These are phyloP conservation scores for Myxozyma sirexii DNA, from an alignment of 805 yeast species.

Conservation along the genomic window DNA sequence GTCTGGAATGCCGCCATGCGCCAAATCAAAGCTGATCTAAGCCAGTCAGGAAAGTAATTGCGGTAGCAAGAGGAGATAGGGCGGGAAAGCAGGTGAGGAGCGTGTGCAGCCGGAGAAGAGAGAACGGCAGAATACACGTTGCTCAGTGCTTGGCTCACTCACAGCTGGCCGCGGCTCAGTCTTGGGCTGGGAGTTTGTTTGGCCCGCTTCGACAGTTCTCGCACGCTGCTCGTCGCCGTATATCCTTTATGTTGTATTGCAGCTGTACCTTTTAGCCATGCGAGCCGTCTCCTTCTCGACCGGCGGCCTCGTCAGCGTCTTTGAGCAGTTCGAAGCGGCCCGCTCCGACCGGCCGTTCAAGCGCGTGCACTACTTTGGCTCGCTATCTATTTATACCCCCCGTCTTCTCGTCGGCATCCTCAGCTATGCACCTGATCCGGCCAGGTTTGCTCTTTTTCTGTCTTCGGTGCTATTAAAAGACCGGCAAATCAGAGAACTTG, in stretches of 20 bases:
- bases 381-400: neutral
- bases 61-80: neutral
- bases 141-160: no score
- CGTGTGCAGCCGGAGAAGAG: no score
- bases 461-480: neutral
- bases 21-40: neutral
- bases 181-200: neutral
- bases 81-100: neutral
- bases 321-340: neutral
- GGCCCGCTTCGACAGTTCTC: no score
- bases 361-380: neutral
- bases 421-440: neutral
- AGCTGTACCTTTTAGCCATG: neutral
- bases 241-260: neutral
- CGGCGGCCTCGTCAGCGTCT: neutral
- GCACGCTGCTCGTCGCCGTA: neutral
- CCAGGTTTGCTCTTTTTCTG: neutral
- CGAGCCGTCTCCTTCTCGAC: neutral
- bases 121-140: no score
- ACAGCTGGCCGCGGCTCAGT: no score
- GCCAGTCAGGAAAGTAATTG: neutral
- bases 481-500: neutral
- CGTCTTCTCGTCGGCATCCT: neutral
- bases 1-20: slow-evolving; percentile 24
- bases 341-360: neutral